These are phyloP conservation scores for Zymoseptoria ardabiliae DNA, from an alignment of 2,329 filamentous ascomycete genomes.

Conservation along the genomic window DNA sequence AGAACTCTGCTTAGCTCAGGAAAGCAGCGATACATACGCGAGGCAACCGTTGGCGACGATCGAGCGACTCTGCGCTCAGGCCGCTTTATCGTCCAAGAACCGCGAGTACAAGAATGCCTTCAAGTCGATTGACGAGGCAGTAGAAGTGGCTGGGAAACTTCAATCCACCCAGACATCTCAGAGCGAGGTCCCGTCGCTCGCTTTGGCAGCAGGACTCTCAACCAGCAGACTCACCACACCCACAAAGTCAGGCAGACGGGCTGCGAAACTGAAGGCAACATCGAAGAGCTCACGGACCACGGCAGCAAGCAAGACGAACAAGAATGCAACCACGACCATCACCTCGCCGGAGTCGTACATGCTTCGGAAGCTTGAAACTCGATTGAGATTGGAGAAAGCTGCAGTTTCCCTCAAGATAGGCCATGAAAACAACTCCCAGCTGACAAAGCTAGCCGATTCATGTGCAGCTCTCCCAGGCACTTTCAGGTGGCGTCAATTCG, in stretches of 20 bases:
- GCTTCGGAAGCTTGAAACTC: constrained; percentile 8
- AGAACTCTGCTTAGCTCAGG: constrained; percentile 22
- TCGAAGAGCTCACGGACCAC: neutral
- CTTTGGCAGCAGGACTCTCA: neutral
- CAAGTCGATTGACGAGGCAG: constrained; percentile 15
- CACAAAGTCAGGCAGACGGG: neutral
- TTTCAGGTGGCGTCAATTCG: constrained; percentile 5
- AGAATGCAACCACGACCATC: neutral
- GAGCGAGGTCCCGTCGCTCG: neutral
- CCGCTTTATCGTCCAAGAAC: constrained; percentile 14
- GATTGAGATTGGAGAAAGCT: constrained; percentile 6
- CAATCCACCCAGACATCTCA: neutral
- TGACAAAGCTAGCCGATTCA: constrained; percentile 1
- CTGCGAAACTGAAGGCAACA: neutral
- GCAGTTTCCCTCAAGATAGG: constrained; percentile 6
- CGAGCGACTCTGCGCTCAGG: constrained; percentile 18
- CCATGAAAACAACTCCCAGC: neutral
- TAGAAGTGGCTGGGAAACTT: constrained; percentile 3
- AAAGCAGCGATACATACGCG: constrained; percentile 1
- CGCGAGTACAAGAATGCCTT: constrained; percentile 17
- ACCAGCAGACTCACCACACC: neutral
- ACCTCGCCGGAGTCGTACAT: constrained; percentile 1
- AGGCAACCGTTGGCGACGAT: constrained; percentile 9
- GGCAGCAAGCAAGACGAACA: neutral
- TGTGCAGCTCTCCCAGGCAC: constrained; percentile 3